Percentiles rank a stretch among this genome's conserved stretches.
Conservation (phyloP, 805 yeast genomes). For the Ascoidea rubescens region DNA sequence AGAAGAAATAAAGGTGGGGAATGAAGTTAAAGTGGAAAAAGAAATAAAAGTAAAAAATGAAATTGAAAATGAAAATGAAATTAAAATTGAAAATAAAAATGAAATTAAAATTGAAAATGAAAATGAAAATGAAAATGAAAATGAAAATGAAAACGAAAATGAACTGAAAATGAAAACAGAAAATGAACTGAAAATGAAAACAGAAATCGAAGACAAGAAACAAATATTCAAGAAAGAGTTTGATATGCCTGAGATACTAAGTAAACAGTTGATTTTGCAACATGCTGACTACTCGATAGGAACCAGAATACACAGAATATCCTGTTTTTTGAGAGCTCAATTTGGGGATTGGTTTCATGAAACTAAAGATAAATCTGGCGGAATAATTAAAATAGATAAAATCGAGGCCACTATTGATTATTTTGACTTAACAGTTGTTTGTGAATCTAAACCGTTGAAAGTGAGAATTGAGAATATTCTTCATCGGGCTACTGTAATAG, state of each 20-base stretch:
- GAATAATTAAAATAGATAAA: conserved; percentile 58
- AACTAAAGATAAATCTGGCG: conserved; percentile 28
- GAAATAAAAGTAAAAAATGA: conserved; percentile 4
- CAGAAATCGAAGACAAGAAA: neutral
- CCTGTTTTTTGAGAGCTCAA: conserved; percentile 60
- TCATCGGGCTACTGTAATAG: conserved; percentile 62
- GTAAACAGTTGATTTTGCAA: neutral
- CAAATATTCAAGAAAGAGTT: no score
- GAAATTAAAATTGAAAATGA: neutral
- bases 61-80: neutral
- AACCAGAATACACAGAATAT: conserved; percentile 38
- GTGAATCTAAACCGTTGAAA: conserved; percentile 61
- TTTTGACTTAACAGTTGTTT: conserved; percentile 47
- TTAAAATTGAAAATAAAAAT: neutral
- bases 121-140: neutral
- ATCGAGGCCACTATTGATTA: conserved; percentile 60
- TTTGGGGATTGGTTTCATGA: conserved; percentile 65
- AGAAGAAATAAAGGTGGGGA: neutral
- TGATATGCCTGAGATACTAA: neutral
- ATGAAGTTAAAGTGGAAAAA: neutral
- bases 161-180: neutral
- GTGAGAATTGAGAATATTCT: conserved; percentile 76
- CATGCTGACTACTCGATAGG: conserved; percentile 21
- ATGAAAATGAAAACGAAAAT: no score
- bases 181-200: neutral